phyloP scores from a whole-genome alignment of 1,284 basidiomycete species.

The Pascua sp. region DNA sequence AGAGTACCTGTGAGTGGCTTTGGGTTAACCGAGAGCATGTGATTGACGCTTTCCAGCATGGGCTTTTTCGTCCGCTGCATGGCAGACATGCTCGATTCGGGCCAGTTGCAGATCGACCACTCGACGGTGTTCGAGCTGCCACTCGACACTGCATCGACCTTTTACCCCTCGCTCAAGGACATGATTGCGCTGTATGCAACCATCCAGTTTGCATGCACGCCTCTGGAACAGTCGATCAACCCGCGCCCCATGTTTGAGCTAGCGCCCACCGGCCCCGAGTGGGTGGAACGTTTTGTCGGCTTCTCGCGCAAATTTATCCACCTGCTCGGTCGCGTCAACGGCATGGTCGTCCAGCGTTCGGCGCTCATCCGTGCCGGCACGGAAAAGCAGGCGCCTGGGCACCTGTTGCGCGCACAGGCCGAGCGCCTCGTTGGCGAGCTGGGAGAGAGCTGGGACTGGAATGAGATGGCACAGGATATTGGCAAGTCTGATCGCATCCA shows the following conservation, averaged over 20 bases:
- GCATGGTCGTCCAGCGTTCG: constrained; percentile 14
- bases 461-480: constrained; percentile 7
- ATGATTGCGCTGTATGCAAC: constrained; percentile 21
- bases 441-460: constrained; percentile 12
- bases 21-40: background rate
- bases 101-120: constrained; percentile 11
- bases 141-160: constrained; percentile 3
- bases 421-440: constrained; percentile 9
- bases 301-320: constrained; percentile 17
- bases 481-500: constrained; percentile 17
- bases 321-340: constrained; percentile 15
- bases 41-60: constrained; percentile 6
- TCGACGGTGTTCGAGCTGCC: constrained; percentile 12
- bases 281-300: constrained; percentile 25
- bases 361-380: constrained; percentile 9
- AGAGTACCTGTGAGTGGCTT: constrained; percentile 19
- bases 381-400: constrained; percentile 1
- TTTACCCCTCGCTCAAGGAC: constrained; percentile 16
- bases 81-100: constrained; percentile 22
- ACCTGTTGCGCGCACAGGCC: constrained; percentile 9
- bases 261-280: constrained; percentile 10
- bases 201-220: constrained; percentile 11
- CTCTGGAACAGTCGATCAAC: constrained; percentile 1
- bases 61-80: constrained; percentile 24
- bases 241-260: constrained; percentile 7